Evolutionary conservation across 192 early-diverging fungal species (phyloP), one percentile per base, ranked within the genome.

Genomic region (Mortierella claussenii): DNA sequence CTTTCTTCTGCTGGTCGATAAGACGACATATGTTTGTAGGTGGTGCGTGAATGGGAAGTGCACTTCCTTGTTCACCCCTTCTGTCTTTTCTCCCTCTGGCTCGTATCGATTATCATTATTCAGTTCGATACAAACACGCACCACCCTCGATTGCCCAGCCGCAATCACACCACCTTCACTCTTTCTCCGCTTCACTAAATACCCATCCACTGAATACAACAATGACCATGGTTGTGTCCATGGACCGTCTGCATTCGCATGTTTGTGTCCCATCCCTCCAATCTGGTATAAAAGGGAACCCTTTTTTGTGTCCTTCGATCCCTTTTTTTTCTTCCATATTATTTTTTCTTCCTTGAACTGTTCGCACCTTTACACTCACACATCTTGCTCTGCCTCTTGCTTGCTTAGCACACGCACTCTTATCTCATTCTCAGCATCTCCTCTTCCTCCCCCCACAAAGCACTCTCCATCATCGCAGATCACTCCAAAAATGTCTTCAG

Each of bases 211-310:
- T n/a, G n/a, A n/a, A n/a, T n/a, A n/a, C n/a, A n/a, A n/a, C n/a
- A n/a, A n/a, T n/a, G n/a, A n/a, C n/a, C 20, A 45, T 45, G 43
- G 15, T 45, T 36, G 53, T 36, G 32, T 36, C 30, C 33, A 33
- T 55, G 17, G 23, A 23, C 21, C 17, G 13, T 31, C 24, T 18
- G 18, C 34, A 4, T 30, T 17, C 24, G 36, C 42, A 44, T 57
- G 55, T 18, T 57, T 26, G 23, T 57, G n/a, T 13, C 28, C 42
- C 24, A 40, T 26, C 44, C 40, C 23, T 57, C 17, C 45, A 17
- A 6, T 46, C 45, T 49, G 31, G 54, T 66, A 66, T 66, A 66
- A 48, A 66, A 66, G 30, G 64, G 64, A 66, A 66, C 64, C 45
- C 64, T 46, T 23, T 34, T 53, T 40, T 43, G n/a, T n/a, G n/a